Percentiles rank a stretch among this genome's conserved stretches.
phyloP scores from a whole-genome alignment of 768 basidiomycete species.

The Lenzites betulinus region DNA sequence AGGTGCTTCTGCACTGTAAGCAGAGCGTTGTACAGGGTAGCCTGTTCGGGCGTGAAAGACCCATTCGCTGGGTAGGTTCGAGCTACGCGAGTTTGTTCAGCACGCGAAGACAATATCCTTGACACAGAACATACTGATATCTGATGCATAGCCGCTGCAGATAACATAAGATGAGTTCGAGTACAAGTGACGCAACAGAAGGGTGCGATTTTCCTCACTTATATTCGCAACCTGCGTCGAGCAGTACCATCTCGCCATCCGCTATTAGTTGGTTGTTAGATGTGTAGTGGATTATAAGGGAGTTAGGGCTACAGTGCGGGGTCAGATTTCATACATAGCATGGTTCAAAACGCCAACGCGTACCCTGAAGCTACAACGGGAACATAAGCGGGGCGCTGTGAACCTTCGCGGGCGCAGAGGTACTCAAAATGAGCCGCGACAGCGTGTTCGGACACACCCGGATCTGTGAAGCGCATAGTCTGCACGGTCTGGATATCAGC shows the following conservation, averaged over 20 bases:
- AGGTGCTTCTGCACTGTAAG: constrained; percentile 72
- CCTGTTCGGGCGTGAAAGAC: constrained; percentile 74
- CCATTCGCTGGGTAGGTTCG: constrained; percentile 90
- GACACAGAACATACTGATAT: constrained; percentile 65
- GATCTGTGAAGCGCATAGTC: constrained; percentile 80
- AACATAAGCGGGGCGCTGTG: constrained; percentile 92
- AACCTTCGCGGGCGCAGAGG: constrained; percentile 72
- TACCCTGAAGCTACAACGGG: constrained; percentile 97
- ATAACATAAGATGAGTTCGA: constrained; percentile 14
- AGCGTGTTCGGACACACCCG: constrained; percentile 57
- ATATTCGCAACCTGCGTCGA: constrained; percentile 93
- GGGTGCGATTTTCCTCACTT: constrained; percentile 52
- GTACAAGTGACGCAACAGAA: background rate
- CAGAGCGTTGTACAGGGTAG: constrained; percentile 82
- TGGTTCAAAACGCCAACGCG: constrained; percentile 23
- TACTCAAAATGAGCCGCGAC: constrained; percentile 91
- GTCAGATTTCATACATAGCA: background rate
- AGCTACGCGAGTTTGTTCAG: constrained; percentile 43
- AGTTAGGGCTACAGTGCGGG: constrained; percentile 61
- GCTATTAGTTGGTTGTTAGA: constrained; percentile 80
- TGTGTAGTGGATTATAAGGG: constrained; percentile 93
- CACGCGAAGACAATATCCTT: background rate
- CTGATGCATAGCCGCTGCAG: constrained; percentile 85
- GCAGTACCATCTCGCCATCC: constrained; percentile 73
- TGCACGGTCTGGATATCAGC: constrained; percentile 30